Evolutionary conservation across 108 stramenopile genomes (phyloP).

Genomic region (Cyclotella baltica): DNA sequence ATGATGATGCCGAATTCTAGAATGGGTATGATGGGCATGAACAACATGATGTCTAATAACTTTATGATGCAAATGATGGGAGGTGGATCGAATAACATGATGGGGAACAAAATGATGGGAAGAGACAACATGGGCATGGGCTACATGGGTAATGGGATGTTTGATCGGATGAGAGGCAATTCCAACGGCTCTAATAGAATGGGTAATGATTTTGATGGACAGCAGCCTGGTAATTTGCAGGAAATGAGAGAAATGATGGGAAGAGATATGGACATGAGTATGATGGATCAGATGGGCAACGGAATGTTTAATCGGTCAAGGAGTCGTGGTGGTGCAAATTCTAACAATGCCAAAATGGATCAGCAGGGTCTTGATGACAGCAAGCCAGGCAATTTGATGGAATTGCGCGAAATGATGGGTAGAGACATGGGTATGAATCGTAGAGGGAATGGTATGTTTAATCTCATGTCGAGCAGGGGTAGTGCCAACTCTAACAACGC

Average conservation of each 20-base stretch:
- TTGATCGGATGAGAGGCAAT: not conserved
- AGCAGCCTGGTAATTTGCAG: not conserved
- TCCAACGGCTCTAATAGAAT: not conserved
- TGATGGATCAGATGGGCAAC: constrained; percentile 8
- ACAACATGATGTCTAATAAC: no score
- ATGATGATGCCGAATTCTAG: no score
- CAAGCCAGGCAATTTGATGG: not conserved
- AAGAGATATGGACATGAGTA: not conserved
- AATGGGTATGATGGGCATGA: no score
- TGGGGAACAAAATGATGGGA: not conserved
- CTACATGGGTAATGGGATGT: not conserved
- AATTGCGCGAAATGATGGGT: not conserved
- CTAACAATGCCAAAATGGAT: no score
- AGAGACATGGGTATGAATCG: not conserved
- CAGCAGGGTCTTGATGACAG: no score
- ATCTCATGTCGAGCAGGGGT: not conserved
- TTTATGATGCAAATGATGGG: not conserved
- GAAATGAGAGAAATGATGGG: not conserved
- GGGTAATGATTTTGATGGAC: not conserved
- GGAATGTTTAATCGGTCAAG: not conserved
- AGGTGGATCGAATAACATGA: no score
- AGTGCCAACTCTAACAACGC: not conserved
- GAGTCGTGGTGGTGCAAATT: not conserved
- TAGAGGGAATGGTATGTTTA: not conserved
- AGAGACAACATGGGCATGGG: not conserved